These are phyloP conservation scores for Juncus inflexus DNA, from an alignment of 176 grass and related monocot genomes.

Conservation along the genomic window DNA sequence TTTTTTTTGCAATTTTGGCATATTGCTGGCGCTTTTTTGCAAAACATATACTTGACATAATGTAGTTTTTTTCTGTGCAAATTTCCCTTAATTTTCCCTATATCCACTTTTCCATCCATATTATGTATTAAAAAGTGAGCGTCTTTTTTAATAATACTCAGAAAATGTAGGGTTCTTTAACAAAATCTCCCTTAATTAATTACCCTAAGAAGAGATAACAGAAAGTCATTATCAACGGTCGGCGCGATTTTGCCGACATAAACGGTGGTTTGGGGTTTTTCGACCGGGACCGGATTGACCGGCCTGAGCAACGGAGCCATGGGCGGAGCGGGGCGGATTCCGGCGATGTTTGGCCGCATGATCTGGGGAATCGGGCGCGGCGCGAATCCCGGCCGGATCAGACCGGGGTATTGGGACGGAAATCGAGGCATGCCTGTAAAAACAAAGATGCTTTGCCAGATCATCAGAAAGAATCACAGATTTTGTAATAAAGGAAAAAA, in stretches of 20 bases:
- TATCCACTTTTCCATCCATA: no score
- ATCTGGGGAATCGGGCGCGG: constrained; percentile 35
- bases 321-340: constrained; percentile 35
- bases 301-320: constrained; percentile 47
- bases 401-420: constrained; percentile 37
- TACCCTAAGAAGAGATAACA: constrained; percentile 81
- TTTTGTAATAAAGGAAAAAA: neutral
- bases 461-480: constrained; percentile 31
- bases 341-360: constrained; percentile 28
- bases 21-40: no score
- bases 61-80: no score
- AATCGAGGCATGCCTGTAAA: constrained; percentile 42
- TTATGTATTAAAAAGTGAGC: neutral
- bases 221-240: constrained; percentile 91
- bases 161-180: no score
- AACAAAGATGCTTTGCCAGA: constrained; percentile 40
- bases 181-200: no score
- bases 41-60: no score
- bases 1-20: constrained; percentile 14
- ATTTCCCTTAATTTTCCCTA: neutral
- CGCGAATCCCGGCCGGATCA: constrained; percentile 44
- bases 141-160: neutral
- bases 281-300: constrained; percentile 42
- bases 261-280: constrained; percentile 94
- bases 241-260: constrained; percentile 94